Conservation (phyloP, 192 early-diverging fungal species). For the Gigaspora rosea region DNA sequence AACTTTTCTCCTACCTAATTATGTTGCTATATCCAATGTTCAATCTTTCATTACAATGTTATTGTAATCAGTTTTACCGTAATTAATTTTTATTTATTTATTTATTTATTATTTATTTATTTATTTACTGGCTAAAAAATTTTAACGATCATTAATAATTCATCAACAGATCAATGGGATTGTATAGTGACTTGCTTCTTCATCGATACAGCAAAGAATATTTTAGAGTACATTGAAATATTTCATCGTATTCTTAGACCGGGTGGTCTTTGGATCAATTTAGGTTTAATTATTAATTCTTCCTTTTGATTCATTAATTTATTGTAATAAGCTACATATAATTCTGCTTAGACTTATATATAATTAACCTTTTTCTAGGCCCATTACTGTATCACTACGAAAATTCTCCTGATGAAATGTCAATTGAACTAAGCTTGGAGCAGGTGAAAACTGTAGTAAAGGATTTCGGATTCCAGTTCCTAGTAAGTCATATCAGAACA, state of each 20-base stretch:
- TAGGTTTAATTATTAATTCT: constrained; percentile 43
- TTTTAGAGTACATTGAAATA: constrained; percentile 83
- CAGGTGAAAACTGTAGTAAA: constrained; percentile 68
- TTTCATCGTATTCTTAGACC: constrained; percentile 77
- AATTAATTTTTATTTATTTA: too few relatives aligned
- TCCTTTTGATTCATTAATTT: not conserved
- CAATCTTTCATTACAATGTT: too few relatives aligned
- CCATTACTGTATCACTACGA: constrained; percentile 96
- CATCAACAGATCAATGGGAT: constrained; percentile 68
- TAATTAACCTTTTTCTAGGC: constrained; percentile 40
- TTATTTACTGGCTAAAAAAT: not conserved
- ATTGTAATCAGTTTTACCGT: constrained; percentile 20
- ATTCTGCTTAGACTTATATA: not conserved
- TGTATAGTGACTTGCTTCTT: constrained; percentile 95
- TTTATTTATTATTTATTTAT: constrained; percentile 8
- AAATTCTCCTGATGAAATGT: constrained; percentile 74
- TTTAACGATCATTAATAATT: not conserved
- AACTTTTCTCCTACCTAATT: too few relatives aligned
- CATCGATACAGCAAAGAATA: constrained; percentile 95
- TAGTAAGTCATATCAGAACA: constrained; percentile 45
- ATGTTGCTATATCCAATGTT: too few relatives aligned
- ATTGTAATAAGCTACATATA: not conserved
- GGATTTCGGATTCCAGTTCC: constrained; percentile 72
- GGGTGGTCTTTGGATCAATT: constrained; percentile 83
- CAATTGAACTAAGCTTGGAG: constrained; percentile 86